Base-by-base conservation (phyloP, 352 stramenopile genomes). In the Globisporangium rhizosaccharum region DNA sequence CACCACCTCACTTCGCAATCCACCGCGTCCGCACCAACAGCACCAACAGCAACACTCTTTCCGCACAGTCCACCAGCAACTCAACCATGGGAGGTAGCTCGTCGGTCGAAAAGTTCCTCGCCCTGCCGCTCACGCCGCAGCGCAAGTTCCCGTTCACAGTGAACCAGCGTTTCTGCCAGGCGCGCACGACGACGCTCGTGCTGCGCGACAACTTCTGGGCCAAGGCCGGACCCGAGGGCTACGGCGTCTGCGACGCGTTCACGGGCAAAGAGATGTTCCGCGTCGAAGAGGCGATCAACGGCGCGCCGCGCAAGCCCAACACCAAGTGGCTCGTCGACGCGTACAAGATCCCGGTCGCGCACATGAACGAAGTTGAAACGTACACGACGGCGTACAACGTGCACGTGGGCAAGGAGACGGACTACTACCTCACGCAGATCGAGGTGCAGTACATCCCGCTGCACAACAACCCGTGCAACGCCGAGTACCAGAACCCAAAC, bases 71-170 rank as follows among this genome's bases (percentile, higher is more conserved):
- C 8, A 39, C 33, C 7, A 39, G 10, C 33, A 8, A 11, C 4
- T 39, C 33, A 51, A 30, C 44, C 50, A 28, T 75, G 26, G 73
- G 66, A 42, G 71, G 67, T 55, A 18, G 28, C 10, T 58, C 58
- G 18, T 52, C 58, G n/a, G 37, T 49, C 50, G 75, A 55, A 70
- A 69, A 55, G 9, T 71, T 74, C 49, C 57, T 80, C 50, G 57
- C 59, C 12, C 67, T 62, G 39, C 68, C 69, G 25, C 62, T 80
- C 26, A 46, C 56, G 17, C 54, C 66, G 59, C 72, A 80, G 56
- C 74, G 64, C 66, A 71, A 74, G 51, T 80, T 77, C 55, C 72
- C 72, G 47, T 76, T 73, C 57, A 62, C 69, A 39, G 66, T 80
- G 15, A 76, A 70, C 59, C 69, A 61, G 20, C 71, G 72, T 53